Base-by-base conservation (phyloP, 257 asterid species). In the Misopates orontium region DNA sequence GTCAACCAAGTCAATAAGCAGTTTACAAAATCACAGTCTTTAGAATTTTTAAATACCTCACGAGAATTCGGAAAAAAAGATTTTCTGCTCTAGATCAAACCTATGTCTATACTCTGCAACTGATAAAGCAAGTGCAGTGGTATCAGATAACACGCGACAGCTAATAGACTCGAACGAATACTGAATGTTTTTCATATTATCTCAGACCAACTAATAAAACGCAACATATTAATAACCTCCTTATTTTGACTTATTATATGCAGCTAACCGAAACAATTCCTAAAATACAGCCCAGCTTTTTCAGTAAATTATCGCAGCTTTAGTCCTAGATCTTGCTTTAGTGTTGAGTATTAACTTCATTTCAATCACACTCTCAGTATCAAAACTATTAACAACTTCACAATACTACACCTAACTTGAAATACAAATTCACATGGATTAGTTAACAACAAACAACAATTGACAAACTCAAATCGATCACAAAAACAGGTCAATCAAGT, bases 41-140 rank as follows among this genome's bases (percentile, higher is more conserved):
- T 69, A 56, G 66, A 25, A n/a, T n/a, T n/a, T n/a, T 36, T 20
- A 53, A 53, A 23, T 24, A 87, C 97, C 97, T 87, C 81, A 65
- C 97, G 91, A 48, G 96, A n/a, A n/a, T n/a, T n/a, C 36, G 7
- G 36, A 28, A 28, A 28, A 28, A 28, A 3, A 28, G n/a, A n/a
- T n/a, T n/a, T 28, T 28, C 36, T 28, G 7, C 36, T 28, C 3
- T 3, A 28, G 36, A 28, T 28, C 36, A 28, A 28, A 28, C 36
- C 7, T 28, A 39, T 51, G 62, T 5, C 21, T 48, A n/a, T 22
- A 65, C n/a, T 32, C 52, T 31, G 36, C 25, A 9, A 62, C 19
- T 7, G 58, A 20, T 44, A 5, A 13, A 0, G 23, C 60, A 49
- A 31, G 23, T 64, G 51, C 52, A 50, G 55, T 23, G 44, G 60